phyloP scores from a whole-genome alignment of 1,139 yeast species.

The Debaryomyces subglobosus region DNA sequence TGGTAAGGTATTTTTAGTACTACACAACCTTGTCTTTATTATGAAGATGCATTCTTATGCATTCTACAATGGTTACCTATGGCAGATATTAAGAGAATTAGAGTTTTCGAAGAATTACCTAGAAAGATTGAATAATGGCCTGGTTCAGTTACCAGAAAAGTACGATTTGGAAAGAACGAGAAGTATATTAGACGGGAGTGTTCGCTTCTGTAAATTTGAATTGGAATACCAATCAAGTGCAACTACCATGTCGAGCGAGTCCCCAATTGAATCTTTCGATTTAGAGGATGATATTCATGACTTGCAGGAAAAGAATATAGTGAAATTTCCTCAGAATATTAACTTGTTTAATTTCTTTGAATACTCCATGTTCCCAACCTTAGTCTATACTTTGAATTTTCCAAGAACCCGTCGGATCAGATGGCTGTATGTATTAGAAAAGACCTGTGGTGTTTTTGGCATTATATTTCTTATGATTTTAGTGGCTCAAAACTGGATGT shows the following conservation, averaged over 20 bases:
- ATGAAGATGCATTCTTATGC: slow-evolving; percentile 95
- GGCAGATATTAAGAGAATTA: slow-evolving; percentile 66
- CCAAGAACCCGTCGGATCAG: slow-evolving; percentile 76
- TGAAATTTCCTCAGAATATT: slow-evolving; percentile 71
- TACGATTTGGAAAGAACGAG: slow-evolving; percentile 28
- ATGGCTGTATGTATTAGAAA: slow-evolving; percentile 70
- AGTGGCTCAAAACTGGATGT: slow-evolving; percentile 76
- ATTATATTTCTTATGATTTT: slow-evolving; percentile 81
- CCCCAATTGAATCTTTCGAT: slow-evolving; percentile 14
- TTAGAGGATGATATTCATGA: slow-evolving; percentile 22
- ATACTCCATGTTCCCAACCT: slow-evolving; percentile 88
- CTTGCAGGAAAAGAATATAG: slow-evolving; percentile 24
- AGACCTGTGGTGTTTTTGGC: slow-evolving; percentile 81
- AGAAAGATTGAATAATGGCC: slow-evolving; percentile 24
- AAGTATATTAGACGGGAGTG: slow-evolving; percentile 44
- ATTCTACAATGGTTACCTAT: slow-evolving; percentile 85
- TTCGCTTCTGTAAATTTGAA: slow-evolving; percentile 67
- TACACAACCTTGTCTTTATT: slow-evolving; percentile 81
- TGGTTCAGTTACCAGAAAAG: slow-evolving; percentile 20
- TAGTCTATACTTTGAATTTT: slow-evolving; percentile 77
- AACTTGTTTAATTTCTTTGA: slow-evolving; percentile 66
- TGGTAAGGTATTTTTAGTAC: slow-evolving; percentile 75
- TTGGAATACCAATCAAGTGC: slow-evolving; percentile 50
- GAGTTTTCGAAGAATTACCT: slow-evolving; percentile 44
- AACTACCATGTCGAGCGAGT: slow-evolving; percentile 20